These are phyloP conservation scores for Ceratocystiopsis sp. DNA, from an alignment of 2,329 filamentous ascomycete species.

Conservation along the genomic window DNA sequence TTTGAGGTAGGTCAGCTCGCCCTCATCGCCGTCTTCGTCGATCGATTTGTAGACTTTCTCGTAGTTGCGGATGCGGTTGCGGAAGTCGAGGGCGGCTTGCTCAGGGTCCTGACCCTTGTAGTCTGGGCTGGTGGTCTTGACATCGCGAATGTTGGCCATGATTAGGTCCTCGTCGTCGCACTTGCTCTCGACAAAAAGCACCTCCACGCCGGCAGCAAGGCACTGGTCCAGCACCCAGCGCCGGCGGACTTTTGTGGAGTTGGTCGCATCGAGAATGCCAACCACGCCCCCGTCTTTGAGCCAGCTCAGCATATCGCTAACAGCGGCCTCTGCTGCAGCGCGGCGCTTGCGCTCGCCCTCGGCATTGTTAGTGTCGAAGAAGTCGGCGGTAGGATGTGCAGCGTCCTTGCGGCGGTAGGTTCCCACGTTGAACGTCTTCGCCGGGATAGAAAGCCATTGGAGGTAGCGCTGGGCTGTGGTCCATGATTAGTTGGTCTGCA, in stretches of 20 bases:
- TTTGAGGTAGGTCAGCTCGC: conserved; percentile 83
- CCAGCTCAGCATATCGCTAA: conserved; percentile 89
- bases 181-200: conserved; percentile 90
- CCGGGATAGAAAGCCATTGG: conserved; percentile 86
- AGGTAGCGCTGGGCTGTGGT: conserved; percentile 75
- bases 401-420: conserved; percentile 83
- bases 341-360: conserved; percentile 81
- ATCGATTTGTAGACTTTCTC: conserved; percentile 94
- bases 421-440: conserved; percentile 93
- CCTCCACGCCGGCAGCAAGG: conserved; percentile 60
- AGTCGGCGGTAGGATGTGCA: conserved; percentile 79
- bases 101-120: conserved; percentile 92
- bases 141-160: conserved; percentile 95
- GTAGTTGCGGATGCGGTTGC: conserved; percentile 88
- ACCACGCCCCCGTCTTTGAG: conserved; percentile 76
- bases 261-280: conserved; percentile 90
- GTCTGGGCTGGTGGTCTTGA: conserved; percentile 92
- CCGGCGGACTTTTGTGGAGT: conserved; percentile 78
- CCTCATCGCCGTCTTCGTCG: conserved; percentile 63
- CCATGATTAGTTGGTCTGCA: neutral
- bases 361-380: conserved; percentile 81
- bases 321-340: conserved; percentile 78
- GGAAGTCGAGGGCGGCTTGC: conserved; percentile 76
- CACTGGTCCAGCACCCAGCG: conserved; percentile 82
- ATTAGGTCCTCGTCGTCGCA: conserved; percentile 93